Base-by-base conservation (phyloP, 164 flowering plant species). In the Taxillus chinensis region DNA sequence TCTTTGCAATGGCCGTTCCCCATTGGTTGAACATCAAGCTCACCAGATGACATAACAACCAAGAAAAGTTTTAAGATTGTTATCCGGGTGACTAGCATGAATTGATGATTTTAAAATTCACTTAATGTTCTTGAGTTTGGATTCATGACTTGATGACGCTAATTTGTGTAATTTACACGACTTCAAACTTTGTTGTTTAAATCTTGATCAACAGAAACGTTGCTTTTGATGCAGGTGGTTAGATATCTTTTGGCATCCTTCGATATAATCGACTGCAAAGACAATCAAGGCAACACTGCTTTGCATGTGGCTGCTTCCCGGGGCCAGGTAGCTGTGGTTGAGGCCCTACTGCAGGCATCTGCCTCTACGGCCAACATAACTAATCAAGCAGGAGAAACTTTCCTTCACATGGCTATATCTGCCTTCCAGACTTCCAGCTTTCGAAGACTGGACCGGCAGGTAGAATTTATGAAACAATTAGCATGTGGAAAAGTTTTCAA, bases 201-300 rank as follows among this genome's bases (percentile, higher is more conserved):
- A 27, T 27, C 2, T 27, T 27, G 27, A 27, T 27, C 27, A 2
- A 27, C 27, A 27, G 27, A 27, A 27, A 27, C 27, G 27, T 27
- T 27, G 27, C 27, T 27, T 27, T 48, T 9, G 0, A 37, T 76
- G 76, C 80, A 85, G 90, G 79, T 79, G 14, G 79, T 85, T 16
- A 81, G 78, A 63, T 60, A 79, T 57, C 77, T 85, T 43, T 50
- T 72, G 39, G 57, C 74, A 54, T 61, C 81, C 6, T 79, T 67
- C 12, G 79, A 77, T 43, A 67, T 83, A 17, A 68, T 74, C 67
- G 60, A 76, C 70, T 62, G 77, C 59, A 66, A 60, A 9, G 87
- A 85, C 72, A 67, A 81, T 59, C 78, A 75, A 55, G 90, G 87
- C 61, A 85, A 85, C 68, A 83, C 87, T 14, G 78, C 87, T 11